These are phyloP conservation scores for Phytophthora lateralis DNA, from an alignment of 352 stramenopile genomes.

Conservation along the genomic window DNA sequence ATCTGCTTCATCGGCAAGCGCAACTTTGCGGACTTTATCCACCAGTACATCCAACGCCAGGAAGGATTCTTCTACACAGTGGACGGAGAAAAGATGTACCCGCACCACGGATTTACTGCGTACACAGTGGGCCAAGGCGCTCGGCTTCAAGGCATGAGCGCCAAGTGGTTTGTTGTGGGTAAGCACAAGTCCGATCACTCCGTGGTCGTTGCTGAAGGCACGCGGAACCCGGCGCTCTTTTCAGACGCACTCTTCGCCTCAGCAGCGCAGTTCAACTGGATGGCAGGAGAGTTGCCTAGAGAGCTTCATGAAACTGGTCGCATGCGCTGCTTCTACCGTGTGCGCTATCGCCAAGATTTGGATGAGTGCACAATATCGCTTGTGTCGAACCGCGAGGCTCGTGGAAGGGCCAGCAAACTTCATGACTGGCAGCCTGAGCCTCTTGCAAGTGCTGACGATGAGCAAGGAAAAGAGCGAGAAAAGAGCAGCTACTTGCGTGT, in stretches of 20 bases:
- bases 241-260: conserved; percentile 84
- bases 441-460: conserved; percentile 12
- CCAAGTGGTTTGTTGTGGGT: conserved; percentile 92
- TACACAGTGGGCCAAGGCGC: conserved; percentile 96
- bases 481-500: conserved; percentile 55
- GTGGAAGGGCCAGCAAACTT: conserved; percentile 40
- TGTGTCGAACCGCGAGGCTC: conserved; percentile 46
- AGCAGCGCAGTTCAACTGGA: conserved; percentile 90
- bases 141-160: conserved; percentile 83
- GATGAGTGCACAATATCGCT: conserved; percentile 70
- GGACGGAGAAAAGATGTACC: conserved; percentile 62
- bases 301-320: conserved; percentile 45
- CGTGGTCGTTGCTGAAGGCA: conserved; percentile 90
- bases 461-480: neutral
- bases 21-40: conserved; percentile 92
- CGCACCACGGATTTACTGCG: conserved; percentile 78
- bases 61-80: conserved; percentile 85
- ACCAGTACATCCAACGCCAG: conserved; percentile 88
- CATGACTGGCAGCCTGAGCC: conserved; percentile 52
- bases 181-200: conserved; percentile 73
- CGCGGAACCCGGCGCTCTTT: conserved; percentile 92
- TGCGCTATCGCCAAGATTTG: conserved; percentile 82
- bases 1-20: conserved; percentile 99
- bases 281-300: conserved; percentile 53
- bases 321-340: conserved; percentile 77